Evolutionary conservation across 108 stramenopile species (phyloP), one percentile per base, ranked within the genome.

Genomic region (Nannochloropsis salina): DNA sequence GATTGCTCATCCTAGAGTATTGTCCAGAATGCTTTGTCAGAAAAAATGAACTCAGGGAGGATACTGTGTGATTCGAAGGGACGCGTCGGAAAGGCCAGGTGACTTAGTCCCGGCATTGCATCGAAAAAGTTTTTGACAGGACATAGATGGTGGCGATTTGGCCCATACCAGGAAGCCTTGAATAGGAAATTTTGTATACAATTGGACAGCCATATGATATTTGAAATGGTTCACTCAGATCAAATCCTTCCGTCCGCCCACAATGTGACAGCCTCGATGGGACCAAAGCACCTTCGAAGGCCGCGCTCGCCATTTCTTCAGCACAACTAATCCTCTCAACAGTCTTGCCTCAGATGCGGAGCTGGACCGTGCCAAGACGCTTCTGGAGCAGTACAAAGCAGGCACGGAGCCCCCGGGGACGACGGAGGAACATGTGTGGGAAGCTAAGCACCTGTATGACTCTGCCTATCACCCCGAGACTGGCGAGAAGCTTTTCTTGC

Each of bases 401-500:
- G 91, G 91, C 9, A 87, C 85, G n/a, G 88, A 84, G 44, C 88
- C 88, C 21, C 61, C 22, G 81, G 80, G 83, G 20, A 80, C 83
- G 18, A 90, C 90, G 8, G 90, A 92, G 42, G 89, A 89, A n/a
- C 44, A 92, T 9, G 44, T 92, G 18, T 92, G 92, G 92, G 51
- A 42, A 18, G 91, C 91, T 20, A 89, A 89, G 43, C 82, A 91
- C n/a, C 84, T 92, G 31, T 89, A 90, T 44, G 91, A 92, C 45
- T 80, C 87, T 21, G 94, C 96, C 9, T 86, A 97, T 47, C 97
- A 98, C 88, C 97, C 97, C 12, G 95, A 96, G 42, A 96, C 96
- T 12, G 94, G 94, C 21, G 95, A 96, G 85, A 83, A 92, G 42
- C 94, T 97, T 87, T 95, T 95, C 40, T 85, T 90, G 43, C 94